Percentiles rank a stretch among this genome's conserved stretches.
These are phyloP conservation scores for Fusarium citri DNA, from an alignment of 2,329 filamentous ascomycete genomes.

Conservation along the genomic window DNA sequence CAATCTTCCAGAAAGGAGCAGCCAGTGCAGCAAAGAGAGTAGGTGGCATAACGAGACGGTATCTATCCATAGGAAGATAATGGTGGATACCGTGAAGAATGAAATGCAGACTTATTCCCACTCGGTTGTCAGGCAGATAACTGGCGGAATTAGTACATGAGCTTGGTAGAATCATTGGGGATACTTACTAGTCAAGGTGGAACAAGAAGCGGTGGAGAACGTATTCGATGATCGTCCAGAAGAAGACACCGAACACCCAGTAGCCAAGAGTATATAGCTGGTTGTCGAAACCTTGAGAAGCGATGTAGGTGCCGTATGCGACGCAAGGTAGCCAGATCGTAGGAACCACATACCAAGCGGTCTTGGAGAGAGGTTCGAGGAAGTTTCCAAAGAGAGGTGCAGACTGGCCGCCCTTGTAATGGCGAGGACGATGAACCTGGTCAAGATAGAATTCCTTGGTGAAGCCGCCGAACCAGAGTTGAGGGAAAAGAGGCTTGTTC, in stretches of 20 bases:
- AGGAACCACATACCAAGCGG: constrained; percentile 93
- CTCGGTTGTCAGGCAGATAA: constrained; percentile 89
- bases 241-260: constrained; percentile 75
- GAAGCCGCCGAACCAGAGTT: constrained; percentile 90
- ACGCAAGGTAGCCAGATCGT: constrained; percentile 86
- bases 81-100: constrained; percentile 96
- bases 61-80: constrained; percentile 99
- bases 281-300: constrained; percentile 69
- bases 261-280: constrained; percentile 65
- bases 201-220: constrained; percentile 89
- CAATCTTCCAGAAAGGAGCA: constrained; percentile 90
- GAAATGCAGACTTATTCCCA: constrained; percentile 89
- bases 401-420: constrained; percentile 93
- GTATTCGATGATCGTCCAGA: constrained; percentile 96
- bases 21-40: constrained; percentile 86
- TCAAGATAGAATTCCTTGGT: constrained; percentile 96
- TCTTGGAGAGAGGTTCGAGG: constrained; percentile 95
- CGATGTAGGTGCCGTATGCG: constrained; percentile 75
- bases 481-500: constrained; percentile 82
- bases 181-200: constrained; percentile 86
- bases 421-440: constrained; percentile 93
- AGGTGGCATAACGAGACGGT: constrained; percentile 96
- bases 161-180: not conserved
- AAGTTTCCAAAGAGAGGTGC: constrained; percentile 98
- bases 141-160: constrained; percentile 60